Conservation (phyloP, 306 rosid species). For the Trifolium subterraneum region DNA sequence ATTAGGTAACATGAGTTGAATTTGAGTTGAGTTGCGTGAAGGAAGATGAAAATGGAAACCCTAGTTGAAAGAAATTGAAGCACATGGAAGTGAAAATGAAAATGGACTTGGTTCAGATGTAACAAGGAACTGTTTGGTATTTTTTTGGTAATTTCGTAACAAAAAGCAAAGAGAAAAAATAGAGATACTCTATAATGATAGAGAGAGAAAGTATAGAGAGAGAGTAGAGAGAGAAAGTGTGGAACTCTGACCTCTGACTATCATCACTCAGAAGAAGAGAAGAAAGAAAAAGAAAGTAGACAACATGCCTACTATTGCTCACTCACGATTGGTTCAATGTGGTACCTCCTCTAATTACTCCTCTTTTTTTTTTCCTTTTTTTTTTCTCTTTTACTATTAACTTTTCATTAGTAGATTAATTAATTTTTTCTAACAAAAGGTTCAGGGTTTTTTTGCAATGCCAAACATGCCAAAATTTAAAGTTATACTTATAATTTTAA, state of each 20-base stretch:
- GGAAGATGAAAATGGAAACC: constrained; percentile 48
- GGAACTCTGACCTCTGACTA: constrained; percentile 25
- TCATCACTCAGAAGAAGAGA: background rate
- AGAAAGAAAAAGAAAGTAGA: constrained; percentile 22
- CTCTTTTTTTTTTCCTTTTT: background rate
- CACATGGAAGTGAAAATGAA: constrained; percentile 39
- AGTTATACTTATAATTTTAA: too few species aligned
- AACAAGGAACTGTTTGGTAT: constrained; percentile 50
- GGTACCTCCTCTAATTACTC: background rate
- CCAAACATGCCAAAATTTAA: too few species aligned
- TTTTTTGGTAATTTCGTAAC: constrained; percentile 48
- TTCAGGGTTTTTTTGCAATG: too few species aligned
- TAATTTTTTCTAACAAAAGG: too few species aligned
- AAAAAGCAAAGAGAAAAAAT: background rate
- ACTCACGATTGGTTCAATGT: constrained; percentile 51
- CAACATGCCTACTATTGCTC: constrained; percentile 22
- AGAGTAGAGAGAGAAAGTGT: constrained; percentile 43
- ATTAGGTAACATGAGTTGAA: constrained; percentile 38
- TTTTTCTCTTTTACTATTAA: background rate
- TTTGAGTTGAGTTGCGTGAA: constrained; percentile 6
- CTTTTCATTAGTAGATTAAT: too few species aligned
- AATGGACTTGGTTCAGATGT: constrained; percentile 51
- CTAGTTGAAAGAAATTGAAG: constrained; percentile 45
- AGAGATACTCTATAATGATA: constrained; percentile 12
- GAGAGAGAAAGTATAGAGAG: constrained; percentile 30